Conservation (phyloP, 1,284 basidiomycete genomes). For the Melampsora americana region DNA sequence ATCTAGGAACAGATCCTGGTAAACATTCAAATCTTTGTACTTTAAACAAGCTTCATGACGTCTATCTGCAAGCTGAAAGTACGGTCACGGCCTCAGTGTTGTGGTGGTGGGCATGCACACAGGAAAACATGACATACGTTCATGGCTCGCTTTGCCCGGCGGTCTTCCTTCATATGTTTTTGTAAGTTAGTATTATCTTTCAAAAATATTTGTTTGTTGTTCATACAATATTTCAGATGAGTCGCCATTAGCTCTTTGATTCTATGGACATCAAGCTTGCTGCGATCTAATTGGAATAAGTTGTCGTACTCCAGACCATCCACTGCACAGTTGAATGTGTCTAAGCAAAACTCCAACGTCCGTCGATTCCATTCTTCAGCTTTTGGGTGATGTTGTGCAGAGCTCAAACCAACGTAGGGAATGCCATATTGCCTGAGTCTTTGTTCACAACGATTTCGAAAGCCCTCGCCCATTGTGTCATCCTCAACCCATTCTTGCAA, state of each 20-base stretch:
- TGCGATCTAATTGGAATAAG: not conserved
- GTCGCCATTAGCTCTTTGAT: not conserved
- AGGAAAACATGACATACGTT: not conserved
- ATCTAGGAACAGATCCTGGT: constrained; percentile 4
- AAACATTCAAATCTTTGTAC: not conserved
- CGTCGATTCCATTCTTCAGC: constrained; percentile 18
- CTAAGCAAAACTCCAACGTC: constrained; percentile 1
- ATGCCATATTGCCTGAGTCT: constrained; percentile 13
- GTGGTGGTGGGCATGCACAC: not conserved
- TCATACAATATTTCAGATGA: not conserved
- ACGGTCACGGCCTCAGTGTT: no score
- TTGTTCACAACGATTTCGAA: not conserved
- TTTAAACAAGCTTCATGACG: not conserved
- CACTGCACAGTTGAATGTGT: constrained; percentile 11
- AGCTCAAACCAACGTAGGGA: constrained; percentile 8
- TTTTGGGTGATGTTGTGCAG: not conserved
- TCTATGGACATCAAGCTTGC: not conserved
- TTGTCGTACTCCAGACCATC: not conserved
- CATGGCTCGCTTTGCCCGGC: not conserved
- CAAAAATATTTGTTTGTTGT: constrained; percentile 5
- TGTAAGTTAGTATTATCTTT: not conserved
- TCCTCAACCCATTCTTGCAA: not conserved
- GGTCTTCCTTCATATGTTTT: constrained; percentile 4
- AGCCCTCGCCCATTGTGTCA: not conserved
- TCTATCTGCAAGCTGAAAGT: constrained; percentile 1